A percentile compares a stretch with the other conserved stretches of the same genome.
phyloP scores from a whole-genome alignment of 78 protist genomes.

The Diacronema lutheri region DNA sequence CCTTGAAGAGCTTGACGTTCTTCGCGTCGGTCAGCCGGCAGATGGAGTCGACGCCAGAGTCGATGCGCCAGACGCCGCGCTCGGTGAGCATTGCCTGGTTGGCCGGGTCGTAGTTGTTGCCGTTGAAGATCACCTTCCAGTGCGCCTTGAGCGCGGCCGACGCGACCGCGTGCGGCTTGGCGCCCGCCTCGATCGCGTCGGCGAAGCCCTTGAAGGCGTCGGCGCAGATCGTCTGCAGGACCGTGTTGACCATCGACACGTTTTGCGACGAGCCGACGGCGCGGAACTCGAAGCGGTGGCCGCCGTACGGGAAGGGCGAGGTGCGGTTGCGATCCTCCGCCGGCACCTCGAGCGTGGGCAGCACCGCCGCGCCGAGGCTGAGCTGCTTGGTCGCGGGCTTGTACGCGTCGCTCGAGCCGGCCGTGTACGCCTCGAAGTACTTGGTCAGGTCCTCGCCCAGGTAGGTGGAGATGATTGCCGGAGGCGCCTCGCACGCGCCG shows the following conservation, averaged over 20 bases:
- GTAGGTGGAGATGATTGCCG: slow-evolving; percentile 89
- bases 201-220: slow-evolving; percentile 40
- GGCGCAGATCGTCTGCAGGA: slow-evolving; percentile 47
- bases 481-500: slow-evolving; percentile 94
- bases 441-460: slow-evolving; percentile 68
- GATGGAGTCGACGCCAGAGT: slow-evolving; percentile 62
- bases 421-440: background rate
- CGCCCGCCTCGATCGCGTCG: slow-evolving; percentile 40
- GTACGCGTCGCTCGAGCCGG: slow-evolving; percentile 13
- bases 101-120: slow-evolving; percentile 78
- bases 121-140: slow-evolving; percentile 74
- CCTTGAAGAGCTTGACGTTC: slow-evolving; percentile 70
- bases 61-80: slow-evolving; percentile 68
- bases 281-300: slow-evolving; percentile 80
- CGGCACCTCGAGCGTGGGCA: slow-evolving; percentile 66
- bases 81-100: slow-evolving; percentile 66
- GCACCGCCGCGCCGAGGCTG: slow-evolving; percentile 60
- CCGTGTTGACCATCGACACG: slow-evolving; percentile 55
- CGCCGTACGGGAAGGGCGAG: slow-evolving; percentile 91
- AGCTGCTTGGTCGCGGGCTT: slow-evolving; percentile 12
- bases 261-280: slow-evolving; percentile 85
- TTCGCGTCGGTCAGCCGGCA: slow-evolving; percentile 47
- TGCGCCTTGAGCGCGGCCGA: slow-evolving; percentile 54
- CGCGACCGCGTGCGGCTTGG: slow-evolving; percentile 45
- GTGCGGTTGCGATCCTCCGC: slow-evolving; percentile 91